Evolutionary conservation across 352 stramenopile species (phyloP).

Genomic region (Halophytophthora polymorphica): DNA sequence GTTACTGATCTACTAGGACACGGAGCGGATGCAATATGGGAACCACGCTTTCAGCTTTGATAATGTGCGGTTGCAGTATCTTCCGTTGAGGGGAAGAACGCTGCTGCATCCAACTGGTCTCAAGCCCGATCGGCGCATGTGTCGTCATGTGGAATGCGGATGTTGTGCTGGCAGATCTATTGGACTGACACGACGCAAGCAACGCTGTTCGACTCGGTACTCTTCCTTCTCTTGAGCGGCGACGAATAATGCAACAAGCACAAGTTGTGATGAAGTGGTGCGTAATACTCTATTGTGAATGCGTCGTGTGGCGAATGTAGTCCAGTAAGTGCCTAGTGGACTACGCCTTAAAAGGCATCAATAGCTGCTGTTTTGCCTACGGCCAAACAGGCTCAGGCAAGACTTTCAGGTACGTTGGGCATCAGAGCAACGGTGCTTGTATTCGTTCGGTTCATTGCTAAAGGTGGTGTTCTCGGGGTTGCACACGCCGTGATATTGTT

Average conservation of each 20-base stretch:
- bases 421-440: background rate
- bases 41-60: constrained; percentile 87
- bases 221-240: background rate
- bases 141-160: background rate
- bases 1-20: constrained; percentile 36
- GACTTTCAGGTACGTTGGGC: constrained; percentile 65
- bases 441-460: background rate
- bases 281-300: background rate
- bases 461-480: background rate
- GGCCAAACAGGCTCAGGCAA: constrained; percentile 86
- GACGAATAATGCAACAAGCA: background rate
- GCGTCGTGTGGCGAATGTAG: constrained; percentile 17
- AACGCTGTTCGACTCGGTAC: constrained; percentile 67
- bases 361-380: constrained; percentile 93
- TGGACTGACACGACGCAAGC: constrained; percentile 78
- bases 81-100: background rate
- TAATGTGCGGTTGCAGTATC: constrained; percentile 33
- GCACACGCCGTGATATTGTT: background rate
- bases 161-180: constrained; percentile 48
- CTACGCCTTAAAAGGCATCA: constrained; percentile 90
- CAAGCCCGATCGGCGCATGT: too few species aligned
- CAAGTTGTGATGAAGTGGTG: background rate
- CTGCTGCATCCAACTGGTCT: background rate
- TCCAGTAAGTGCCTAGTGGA: constrained; percentile 86
- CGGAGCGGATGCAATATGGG: constrained; percentile 81